Percentiles rank a stretch among this genome's conserved stretches.
These are phyloP conservation scores for Talaromyces rugulosus DNA, from an alignment of 2,329 filamentous ascomycete genomes.

Conservation along the genomic window DNA sequence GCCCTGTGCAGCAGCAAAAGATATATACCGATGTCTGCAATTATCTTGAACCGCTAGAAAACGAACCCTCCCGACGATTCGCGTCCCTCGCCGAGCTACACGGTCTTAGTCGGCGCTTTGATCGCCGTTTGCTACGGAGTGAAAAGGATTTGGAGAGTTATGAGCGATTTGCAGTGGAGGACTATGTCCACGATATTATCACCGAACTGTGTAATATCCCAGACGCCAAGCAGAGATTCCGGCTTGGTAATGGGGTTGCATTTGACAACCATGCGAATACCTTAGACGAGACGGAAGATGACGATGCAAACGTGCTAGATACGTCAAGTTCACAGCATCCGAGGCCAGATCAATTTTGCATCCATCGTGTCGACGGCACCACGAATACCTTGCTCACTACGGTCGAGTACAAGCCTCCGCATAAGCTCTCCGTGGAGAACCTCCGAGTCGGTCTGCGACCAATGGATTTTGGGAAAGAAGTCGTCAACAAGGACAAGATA, in stretches of 20 bases:
- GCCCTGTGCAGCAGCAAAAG: conserved; percentile 15
- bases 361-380: conserved; percentile 15
- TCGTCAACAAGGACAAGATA: conserved; percentile 15
- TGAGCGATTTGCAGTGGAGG: conserved; percentile 20
- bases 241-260: conserved; percentile 16
- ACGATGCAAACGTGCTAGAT: neutral
- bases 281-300: conserved; percentile 12
- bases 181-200: conserved; percentile 15
- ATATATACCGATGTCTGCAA: conserved; percentile 18
- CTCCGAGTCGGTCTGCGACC: conserved; percentile 15
- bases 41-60: conserved; percentile 16
- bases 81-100: conserved; percentile 16
- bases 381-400: conserved; percentile 15
- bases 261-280: conserved; percentile 20
- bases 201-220: conserved; percentile 17
- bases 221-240: conserved; percentile 17
- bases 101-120: conserved; percentile 13
- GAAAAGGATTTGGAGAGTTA: conserved; percentile 14
- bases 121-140: neutral
- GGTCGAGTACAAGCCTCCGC: conserved; percentile 19
- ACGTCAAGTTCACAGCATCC: neutral
- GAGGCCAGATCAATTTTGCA: conserved; percentile 20
- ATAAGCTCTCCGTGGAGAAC: conserved; percentile 16
- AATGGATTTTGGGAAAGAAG: conserved; percentile 18
- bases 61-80: conserved; percentile 15